A percentile compares a stretch with the other conserved stretches of the same genome.
These are phyloP conservation scores for Agrocybe pediades DNA, from an alignment of 768 basidiomycete genomes.

Conservation along the genomic window DNA sequence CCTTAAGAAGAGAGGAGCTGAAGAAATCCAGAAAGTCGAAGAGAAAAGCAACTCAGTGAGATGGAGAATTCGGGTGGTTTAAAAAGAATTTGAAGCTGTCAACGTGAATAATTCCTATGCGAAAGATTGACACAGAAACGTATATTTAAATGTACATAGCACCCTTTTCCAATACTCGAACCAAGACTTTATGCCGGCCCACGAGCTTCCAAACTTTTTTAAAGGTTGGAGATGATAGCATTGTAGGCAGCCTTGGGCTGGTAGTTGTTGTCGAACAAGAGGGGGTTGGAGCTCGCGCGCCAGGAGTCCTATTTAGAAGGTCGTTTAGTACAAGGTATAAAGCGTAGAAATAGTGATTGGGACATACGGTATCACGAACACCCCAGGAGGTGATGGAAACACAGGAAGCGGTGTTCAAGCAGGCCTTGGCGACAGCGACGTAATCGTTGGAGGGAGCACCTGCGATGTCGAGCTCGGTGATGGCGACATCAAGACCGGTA, in stretches of 20 bases:
- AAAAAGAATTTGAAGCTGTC: no score
- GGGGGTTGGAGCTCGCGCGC: slow-evolving; percentile 41
- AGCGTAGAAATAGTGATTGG: not conserved
- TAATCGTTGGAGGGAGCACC: slow-evolving; percentile 43
- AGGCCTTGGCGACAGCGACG: slow-evolving; percentile 44
- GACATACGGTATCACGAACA: slow-evolving; percentile 43
- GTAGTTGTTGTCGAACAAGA: slow-evolving; percentile 49
- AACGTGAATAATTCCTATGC: no score
- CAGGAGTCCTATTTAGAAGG: slow-evolving; percentile 41
- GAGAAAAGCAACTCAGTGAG: no score
- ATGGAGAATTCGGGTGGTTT: no score
- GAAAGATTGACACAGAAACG: no score
- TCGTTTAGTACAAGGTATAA: not conserved
- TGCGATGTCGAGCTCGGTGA: slow-evolving; percentile 49
- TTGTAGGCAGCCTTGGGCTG: slow-evolving; percentile 44
- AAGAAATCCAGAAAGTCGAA: no score
- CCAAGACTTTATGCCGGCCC: no score
- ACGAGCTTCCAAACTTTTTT: not conserved
- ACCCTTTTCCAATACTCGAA: no score
- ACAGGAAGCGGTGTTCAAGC: slow-evolving; percentile 40
- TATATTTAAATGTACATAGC: no score
- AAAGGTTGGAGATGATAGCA: slow-evolving; percentile 27
- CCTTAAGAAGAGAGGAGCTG: no score
- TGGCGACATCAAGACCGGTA: slow-evolving; percentile 45
- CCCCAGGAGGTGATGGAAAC: slow-evolving; percentile 53